phyloP scores from a whole-genome alignment of 495 filamentous ascomycete genomes.

The Paragyromitra xinjiangensis region DNA sequence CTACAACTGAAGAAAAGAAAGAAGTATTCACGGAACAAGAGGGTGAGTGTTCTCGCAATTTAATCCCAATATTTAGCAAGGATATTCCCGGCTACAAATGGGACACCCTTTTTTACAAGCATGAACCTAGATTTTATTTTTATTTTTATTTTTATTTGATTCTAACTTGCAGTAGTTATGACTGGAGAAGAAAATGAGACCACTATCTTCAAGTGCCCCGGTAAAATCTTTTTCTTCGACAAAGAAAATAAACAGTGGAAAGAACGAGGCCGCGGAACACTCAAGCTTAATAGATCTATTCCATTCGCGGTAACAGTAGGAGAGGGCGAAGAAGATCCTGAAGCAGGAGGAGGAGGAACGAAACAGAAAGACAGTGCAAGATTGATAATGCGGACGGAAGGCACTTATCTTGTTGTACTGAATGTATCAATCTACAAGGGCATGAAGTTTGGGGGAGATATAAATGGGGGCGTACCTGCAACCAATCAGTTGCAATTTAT shows the following conservation, averaged over 20 bases:
- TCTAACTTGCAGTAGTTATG: constrained; percentile 62
- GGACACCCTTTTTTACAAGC: constrained; percentile 21
- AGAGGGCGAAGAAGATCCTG: constrained; percentile 33
- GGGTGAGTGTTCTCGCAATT: constrained; percentile 60
- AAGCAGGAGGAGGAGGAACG: constrained; percentile 55
- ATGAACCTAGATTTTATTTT: not conserved
- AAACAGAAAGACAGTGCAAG: constrained; percentile 61
- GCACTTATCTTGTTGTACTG: constrained; percentile 70
- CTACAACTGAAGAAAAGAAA: constrained; percentile 58
- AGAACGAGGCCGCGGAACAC: constrained; percentile 72
- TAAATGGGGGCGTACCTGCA: constrained; percentile 45
- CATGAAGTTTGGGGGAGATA: constrained; percentile 67
- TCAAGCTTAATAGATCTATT: constrained; percentile 72
- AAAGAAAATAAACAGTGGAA: constrained; percentile 69
- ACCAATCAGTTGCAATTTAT: constrained; percentile 64
- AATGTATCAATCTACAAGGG: constrained; percentile 72
- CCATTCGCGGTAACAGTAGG: constrained; percentile 17
- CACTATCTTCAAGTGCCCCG: constrained; percentile 67
- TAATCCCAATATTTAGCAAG: not conserved
- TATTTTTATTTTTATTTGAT: constrained; percentile 49
- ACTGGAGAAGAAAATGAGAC: constrained; percentile 69
- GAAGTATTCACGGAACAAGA: constrained; percentile 68
- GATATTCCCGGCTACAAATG: constrained; percentile 19
- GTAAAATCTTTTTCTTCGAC: constrained; percentile 73
- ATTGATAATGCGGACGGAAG: constrained; percentile 76